These are phyloP conservation scores for Trichoderma aggressivum DNA, from an alignment of 2,329 filamentous ascomycete species.

Conservation along the genomic window DNA sequence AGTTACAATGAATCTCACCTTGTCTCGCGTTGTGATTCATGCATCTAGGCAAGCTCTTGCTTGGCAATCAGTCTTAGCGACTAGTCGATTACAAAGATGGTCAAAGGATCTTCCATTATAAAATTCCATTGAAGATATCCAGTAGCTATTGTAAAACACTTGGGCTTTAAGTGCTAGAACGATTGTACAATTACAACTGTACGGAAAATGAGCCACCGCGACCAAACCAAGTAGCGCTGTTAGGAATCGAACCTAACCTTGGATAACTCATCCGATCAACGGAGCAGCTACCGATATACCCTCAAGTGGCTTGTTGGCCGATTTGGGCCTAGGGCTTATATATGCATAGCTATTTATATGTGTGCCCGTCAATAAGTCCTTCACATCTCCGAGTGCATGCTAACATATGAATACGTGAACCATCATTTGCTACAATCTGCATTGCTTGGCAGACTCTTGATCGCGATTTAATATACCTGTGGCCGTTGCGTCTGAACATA, in stretches of 20 bases:
- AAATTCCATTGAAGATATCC: neutral
- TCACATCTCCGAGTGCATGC: neutral
- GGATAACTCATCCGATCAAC: too few relatives aligned
- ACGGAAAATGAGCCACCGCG: too few relatives aligned
- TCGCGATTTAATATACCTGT: neutral
- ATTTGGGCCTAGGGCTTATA: neutral
- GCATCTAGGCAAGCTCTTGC: neutral
- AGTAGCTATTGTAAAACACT: neutral
- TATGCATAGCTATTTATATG: neutral
- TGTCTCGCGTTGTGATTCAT: neutral
- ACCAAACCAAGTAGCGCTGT: too few relatives aligned
- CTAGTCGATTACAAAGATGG: neutral
- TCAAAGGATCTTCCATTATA: neutral
- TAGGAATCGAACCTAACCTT: too few relatives aligned
- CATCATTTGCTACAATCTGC: neutral
- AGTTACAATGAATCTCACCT: neutral
- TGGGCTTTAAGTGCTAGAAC: neutral
- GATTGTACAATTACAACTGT: neutral
- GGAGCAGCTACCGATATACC: neutral
- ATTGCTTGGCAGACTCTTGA: neutral
- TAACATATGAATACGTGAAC: neutral
- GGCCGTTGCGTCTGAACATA: rapidly evolving
- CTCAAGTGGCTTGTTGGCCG: neutral
- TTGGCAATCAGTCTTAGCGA: neutral
- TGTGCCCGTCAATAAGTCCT: neutral